These are phyloP conservation scores for Aureobasidium sp. DNA, from an alignment of 2,329 filamentous ascomycete species.

Conservation along the genomic window DNA sequence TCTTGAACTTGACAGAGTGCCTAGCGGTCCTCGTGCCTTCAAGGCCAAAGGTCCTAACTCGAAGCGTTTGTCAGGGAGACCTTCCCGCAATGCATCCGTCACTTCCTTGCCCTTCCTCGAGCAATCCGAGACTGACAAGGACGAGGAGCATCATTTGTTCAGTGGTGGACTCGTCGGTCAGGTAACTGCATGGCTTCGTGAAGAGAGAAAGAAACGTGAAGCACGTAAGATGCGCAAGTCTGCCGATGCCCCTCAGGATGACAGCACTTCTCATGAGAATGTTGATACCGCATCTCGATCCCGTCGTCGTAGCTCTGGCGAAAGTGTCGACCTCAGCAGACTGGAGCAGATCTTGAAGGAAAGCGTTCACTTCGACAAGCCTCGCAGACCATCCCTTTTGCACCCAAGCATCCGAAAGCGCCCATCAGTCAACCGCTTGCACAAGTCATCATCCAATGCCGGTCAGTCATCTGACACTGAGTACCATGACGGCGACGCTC, in stretches of 20 bases:
- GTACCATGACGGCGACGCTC: slow-evolving; percentile 67
- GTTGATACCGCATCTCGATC: slow-evolving; percentile 5
- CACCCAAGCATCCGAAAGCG: slow-evolving; percentile 24
- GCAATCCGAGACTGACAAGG: slow-evolving; percentile 27
- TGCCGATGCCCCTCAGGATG: slow-evolving; percentile 28
- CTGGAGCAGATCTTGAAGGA: slow-evolving; percentile 74
- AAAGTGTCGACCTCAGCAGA: slow-evolving; percentile 67
- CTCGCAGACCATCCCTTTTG: slow-evolving; percentile 19
- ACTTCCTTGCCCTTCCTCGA: slow-evolving; percentile 7
- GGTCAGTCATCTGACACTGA: slow-evolving; percentile 76
- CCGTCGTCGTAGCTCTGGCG: slow-evolving; percentile 43
- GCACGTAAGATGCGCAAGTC: slow-evolving; percentile 41
- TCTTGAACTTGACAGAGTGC: slow-evolving; percentile 31
- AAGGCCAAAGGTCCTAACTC: slow-evolving; percentile 34
- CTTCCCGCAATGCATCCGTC: slow-evolving; percentile 23
- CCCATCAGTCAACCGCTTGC: slow-evolving; percentile 23
- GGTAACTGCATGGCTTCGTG: slow-evolving; percentile 75
- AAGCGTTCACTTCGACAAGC: slow-evolving; percentile 45
- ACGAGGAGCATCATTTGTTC: slow-evolving; percentile 22
- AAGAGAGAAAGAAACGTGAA: slow-evolving; percentile 64
- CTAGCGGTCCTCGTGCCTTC: slow-evolving; percentile 27
- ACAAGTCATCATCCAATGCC: slow-evolving; percentile 39
- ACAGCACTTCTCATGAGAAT: slow-evolving; percentile 14
- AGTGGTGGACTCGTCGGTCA: slow-evolving; percentile 55
- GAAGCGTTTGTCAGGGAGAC: slow-evolving; percentile 37